A percentile compares a stretch with the other conserved stretches of the same genome.
Conservation (phyloP, 2,329 filamentous ascomycete genomes). For the Aureobasidium sp. region DNA sequence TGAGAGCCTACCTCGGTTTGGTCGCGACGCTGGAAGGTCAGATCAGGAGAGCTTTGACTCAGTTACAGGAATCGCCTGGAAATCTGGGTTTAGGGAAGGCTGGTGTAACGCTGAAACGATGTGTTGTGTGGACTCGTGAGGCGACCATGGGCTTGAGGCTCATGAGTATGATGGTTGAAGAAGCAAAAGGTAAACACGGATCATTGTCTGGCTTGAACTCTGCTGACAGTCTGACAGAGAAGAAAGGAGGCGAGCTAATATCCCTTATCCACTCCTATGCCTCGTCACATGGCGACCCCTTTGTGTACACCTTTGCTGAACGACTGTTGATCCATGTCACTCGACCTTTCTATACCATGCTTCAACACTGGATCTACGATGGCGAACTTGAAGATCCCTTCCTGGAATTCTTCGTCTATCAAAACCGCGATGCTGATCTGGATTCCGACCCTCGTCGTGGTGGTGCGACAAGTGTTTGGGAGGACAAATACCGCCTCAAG, state of each 20-base stretch:
- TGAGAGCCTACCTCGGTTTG: slow-evolving; percentile 80
- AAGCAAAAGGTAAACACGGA: slow-evolving; percentile 57
- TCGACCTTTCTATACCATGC: slow-evolving; percentile 90
- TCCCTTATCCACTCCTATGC: slow-evolving; percentile 90
- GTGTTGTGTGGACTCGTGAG: slow-evolving; percentile 94
- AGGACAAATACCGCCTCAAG: slow-evolving; percentile 88
- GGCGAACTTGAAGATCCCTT: slow-evolving; percentile 96
- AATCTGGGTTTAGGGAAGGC: slow-evolving; percentile 69
- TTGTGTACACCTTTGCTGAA: slow-evolving; percentile 88
- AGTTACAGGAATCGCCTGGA: slow-evolving; percentile 54
- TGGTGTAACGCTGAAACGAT: slow-evolving; percentile 88
- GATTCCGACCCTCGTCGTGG: slow-evolving; percentile 35
- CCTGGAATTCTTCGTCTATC: slow-evolving; percentile 86
- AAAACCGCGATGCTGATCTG: slow-evolving; percentile 54
- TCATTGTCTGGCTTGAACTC: slow-evolving; percentile 2
- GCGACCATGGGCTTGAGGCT: slow-evolving; percentile 90
- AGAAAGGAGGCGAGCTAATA: slow-evolving; percentile 84
- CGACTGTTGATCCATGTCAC: slow-evolving; percentile 79
- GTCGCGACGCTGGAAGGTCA: slow-evolving; percentile 90
- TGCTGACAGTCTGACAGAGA: slow-evolving; percentile 31
- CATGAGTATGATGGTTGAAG: slow-evolving; percentile 90
- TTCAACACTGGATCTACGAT: slow-evolving; percentile 96
- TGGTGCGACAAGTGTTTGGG: slow-evolving; percentile 85
- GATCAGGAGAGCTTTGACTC: slow-evolving; percentile 70
- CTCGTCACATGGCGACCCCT: slow-evolving; percentile 87